Base-by-base conservation (phyloP, 2,329 filamentous ascomycete genomes). In the Aspergillus brunneoviolaceus region DNA sequence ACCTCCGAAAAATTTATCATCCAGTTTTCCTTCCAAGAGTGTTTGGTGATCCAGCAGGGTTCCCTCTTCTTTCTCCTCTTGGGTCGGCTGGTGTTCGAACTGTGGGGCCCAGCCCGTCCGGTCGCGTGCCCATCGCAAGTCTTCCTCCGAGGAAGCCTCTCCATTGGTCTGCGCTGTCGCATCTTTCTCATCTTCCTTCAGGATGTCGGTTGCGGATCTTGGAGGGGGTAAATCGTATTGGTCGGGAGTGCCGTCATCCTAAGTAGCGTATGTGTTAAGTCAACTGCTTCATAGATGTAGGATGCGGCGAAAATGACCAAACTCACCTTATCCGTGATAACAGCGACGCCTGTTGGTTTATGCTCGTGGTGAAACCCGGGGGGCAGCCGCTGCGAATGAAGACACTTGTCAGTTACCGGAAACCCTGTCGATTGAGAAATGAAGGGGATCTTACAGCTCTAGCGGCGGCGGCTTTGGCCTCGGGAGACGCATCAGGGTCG, bases 1-100 rank as follows among this genome's bases (percentile, higher is more conserved):
- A 90, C 89, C 90, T 73, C 95, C 95, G 74, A 90, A 99, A 75
- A 96, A 91, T 72, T 91, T 91, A 73, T 98, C 93, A 48, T 94
- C 87, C 39, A 99, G 78, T 75, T 88, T 89, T 61, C 87, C 85
- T 73, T 99, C 96, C 25, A 98, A 76, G 80, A 89, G 91, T 1
- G 92, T 96, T 70, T 92, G 86, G 74, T 97, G 93, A 71, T 99
- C 93, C 45, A 95, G 82, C 70, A 96, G 74, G 61, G 86, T 92
- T 50, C 76, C 76, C 60, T 89, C 87, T 12, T 79, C 79, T 3
- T 81, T 76, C 47, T 81, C 80, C 53, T 81, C 83, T 31, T 85
- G 81, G n/a, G 79, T 77, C 48, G 81, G 75, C 47, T 82, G 78
- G 23, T 68, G 72, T 75, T 92, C 92, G 72, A 97, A 92, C 64